These are phyloP conservation scores for Barnettozyma populi DNA, from an alignment of 805 yeast genomes.

Conservation along the genomic window DNA sequence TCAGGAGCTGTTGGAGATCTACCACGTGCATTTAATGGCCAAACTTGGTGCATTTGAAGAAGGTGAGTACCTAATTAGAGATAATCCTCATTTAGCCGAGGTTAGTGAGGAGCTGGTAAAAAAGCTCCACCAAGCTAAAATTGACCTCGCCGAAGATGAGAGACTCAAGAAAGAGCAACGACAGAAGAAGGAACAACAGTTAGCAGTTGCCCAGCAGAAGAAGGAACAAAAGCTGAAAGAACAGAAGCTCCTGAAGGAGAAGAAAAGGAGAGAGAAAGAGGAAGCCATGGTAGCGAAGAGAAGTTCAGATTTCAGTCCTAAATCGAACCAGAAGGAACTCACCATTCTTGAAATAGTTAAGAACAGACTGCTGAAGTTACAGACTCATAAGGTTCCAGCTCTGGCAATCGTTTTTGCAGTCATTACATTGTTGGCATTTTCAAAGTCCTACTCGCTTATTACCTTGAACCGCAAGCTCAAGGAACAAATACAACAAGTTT, in stretches of 20 bases:
- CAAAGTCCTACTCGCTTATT: slow-evolving; percentile 9
- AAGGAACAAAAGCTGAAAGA: slow-evolving; percentile 14
- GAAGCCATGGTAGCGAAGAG: background rate
- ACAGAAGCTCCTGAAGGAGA: slow-evolving; percentile 9
- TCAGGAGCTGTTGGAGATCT: slow-evolving; percentile 20
- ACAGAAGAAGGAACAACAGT: slow-evolving; percentile 9
- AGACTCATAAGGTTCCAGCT: slow-evolving; percentile 2
- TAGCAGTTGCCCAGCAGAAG: slow-evolving; percentile 5
- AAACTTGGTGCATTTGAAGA: slow-evolving; percentile 19
- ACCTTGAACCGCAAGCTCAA: slow-evolving; percentile 12
- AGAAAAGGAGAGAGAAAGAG: slow-evolving; percentile 1
- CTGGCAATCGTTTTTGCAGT: slow-evolving; percentile 13
- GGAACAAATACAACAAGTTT: slow-evolving; percentile 5
- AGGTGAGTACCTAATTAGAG: slow-evolving; percentile 17
- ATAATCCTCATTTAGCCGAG: slow-evolving; percentile 15
- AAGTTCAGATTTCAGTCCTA: background rate
- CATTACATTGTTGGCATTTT: slow-evolving; percentile 12
- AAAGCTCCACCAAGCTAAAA: slow-evolving; percentile 9
- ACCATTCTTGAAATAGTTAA: slow-evolving; percentile 16
- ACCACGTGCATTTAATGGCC: slow-evolving; percentile 19
- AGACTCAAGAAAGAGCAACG: slow-evolving; percentile 8
- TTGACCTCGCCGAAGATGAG: slow-evolving; percentile 11
- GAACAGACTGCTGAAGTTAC: slow-evolving; percentile 8
- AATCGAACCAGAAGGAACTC: background rate
- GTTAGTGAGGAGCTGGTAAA: slow-evolving; percentile 12